A percentile compares a stretch with the other conserved stretches of the same genome.
Evolutionary conservation across 2,329 filamentous ascomycete genomes (phyloP).

Genomic region (Ascomycota sp.): DNA sequence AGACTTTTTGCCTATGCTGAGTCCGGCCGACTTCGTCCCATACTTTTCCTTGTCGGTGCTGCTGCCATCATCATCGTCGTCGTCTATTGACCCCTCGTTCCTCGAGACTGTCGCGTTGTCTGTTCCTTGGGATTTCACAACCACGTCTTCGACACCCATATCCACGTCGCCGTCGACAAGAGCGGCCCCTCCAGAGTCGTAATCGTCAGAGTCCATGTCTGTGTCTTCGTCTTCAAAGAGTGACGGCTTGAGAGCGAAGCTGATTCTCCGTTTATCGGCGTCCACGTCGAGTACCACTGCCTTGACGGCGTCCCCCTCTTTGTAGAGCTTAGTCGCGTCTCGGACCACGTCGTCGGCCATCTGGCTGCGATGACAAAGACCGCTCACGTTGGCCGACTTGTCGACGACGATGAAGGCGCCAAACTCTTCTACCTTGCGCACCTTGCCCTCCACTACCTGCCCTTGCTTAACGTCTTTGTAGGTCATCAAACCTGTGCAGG

Average conservation of each 20-base stretch:
- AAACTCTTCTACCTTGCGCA: conserved; percentile 86
- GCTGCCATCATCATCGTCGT: conserved; percentile 15
- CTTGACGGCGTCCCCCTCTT: conserved; percentile 82
- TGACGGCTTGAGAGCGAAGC: conserved; percentile 79
- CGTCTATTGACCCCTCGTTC: conserved; percentile 14
- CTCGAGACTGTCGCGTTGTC: conserved; percentile 23
- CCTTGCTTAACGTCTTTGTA: conserved; percentile 62
- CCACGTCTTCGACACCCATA: conserved; percentile 22
- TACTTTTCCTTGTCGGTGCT: not conserved
- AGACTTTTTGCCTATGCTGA: conserved; percentile 49
- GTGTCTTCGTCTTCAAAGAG: conserved; percentile 53
- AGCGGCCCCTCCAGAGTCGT: conserved; percentile 21
- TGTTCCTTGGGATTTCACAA: conserved; percentile 23
- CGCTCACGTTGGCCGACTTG: conserved; percentile 71
- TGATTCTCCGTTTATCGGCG: conserved; percentile 54
- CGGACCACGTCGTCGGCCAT: conserved; percentile 70
- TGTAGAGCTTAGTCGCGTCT: conserved; percentile 78
- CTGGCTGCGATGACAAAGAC: conserved; percentile 78
- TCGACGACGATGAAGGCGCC: conserved; percentile 88
- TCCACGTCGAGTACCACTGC: conserved; percentile 72
- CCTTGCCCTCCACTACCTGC: conserved; percentile 69
- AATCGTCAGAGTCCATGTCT: conserved; percentile 25
- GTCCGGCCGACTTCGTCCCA: conserved; percentile 11
- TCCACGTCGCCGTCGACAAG: conserved; percentile 25
- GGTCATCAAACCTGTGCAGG: conserved; percentile 53